Evolutionary conservation across 768 basidiomycete species (phyloP), one percentile per base, ranked within the genome.

Genomic region (Boletus sp.): DNA sequence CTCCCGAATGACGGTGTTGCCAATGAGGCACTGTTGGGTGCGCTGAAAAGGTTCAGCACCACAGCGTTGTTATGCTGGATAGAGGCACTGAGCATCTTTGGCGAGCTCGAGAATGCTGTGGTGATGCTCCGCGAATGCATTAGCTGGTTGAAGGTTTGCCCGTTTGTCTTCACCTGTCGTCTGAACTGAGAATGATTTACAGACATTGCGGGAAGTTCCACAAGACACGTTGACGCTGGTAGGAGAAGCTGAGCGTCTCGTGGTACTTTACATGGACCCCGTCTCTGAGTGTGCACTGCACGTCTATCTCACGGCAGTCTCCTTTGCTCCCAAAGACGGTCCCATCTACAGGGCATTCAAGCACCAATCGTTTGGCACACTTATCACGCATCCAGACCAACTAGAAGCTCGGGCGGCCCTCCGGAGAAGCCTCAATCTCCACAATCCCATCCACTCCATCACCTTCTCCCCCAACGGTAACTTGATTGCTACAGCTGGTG

Each of bases 261-360:
- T 67, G 5, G 54, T 64, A 8, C 60, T 67, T 28, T 58, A 37
- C 52, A 67, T 52, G 55, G 63, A 64, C 17, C 44, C 55, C 33
- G 64, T 67, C 37, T 55, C 65, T 3, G 56, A 67, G 17, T 64
- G 54, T 40, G 66, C 66, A 11, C 46, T 67, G 14, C 66, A 67
- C 24, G 52, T 64, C 17, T 55, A 67, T 32, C 47, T 56, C 28
- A 52, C 66, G 1, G 60, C 54, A 2, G 41, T 64, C 35, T 20
- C 37, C 7, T 46, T 59, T 40, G 32, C 33, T 17, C 50, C 56
- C 10, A 15, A 12, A 5, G 29, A 29, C 1, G 57, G 42, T 11
- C n/a, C 44, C 37, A 33, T 67, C 9, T 40, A 46, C 30, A 50
- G 48, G 11, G 56, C 50, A 4, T 67, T 57, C 35, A 47, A 55